Conservation (phyloP, 805 yeast genomes). For the Sugiyamaella lignohabitans region DNA sequence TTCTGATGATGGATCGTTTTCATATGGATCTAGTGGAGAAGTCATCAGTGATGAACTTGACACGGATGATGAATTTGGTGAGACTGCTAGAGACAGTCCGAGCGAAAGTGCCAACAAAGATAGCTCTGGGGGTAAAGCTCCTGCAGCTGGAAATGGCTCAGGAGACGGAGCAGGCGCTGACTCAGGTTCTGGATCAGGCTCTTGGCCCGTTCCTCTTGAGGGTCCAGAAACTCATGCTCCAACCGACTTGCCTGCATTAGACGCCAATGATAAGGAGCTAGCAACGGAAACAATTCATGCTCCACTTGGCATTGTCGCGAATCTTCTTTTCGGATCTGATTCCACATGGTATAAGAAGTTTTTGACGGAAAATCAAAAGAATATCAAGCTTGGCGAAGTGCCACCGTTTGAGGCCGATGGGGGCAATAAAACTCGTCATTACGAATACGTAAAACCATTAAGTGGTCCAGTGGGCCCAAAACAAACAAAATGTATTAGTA, state of each 20-base stretch:
- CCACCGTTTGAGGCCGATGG: conserved; percentile 19
- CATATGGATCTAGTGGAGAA: conserved; percentile 14
- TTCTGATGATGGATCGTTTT: conserved; percentile 14
- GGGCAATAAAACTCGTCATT: conserved; percentile 37
- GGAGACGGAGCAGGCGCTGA: conserved; percentile 6
- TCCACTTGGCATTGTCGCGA: conserved; percentile 72
- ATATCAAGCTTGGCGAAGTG: conserved; percentile 23
- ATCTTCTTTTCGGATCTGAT: conserved; percentile 61
- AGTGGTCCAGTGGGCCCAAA: conserved; percentile 87
- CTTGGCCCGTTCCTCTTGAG: conserved; percentile 35
- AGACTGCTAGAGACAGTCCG: conserved; percentile 16
- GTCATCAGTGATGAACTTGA: conserved; percentile 21
- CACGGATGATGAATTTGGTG: conserved; percentile 33
- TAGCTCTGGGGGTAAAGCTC: conserved; percentile 8
- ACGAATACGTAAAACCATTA: conserved; percentile 66
- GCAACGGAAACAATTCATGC: conserved; percentile 50
- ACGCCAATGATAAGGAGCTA: conserved; percentile 47
- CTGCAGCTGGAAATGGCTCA: conserved; percentile 3
- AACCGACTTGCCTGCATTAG: conserved; percentile 44
- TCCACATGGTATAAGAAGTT: conserved; percentile 41
- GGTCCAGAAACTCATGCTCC: conserved; percentile 65
- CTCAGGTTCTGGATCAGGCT: conserved; percentile 8
- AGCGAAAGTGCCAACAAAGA: not conserved
- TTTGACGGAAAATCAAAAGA: conserved; percentile 27
- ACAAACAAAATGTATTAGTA: conserved; percentile 69